Conservation (phyloP, 2,329 filamentous ascomycete species). For the Colletotrichum sp. region DNA sequence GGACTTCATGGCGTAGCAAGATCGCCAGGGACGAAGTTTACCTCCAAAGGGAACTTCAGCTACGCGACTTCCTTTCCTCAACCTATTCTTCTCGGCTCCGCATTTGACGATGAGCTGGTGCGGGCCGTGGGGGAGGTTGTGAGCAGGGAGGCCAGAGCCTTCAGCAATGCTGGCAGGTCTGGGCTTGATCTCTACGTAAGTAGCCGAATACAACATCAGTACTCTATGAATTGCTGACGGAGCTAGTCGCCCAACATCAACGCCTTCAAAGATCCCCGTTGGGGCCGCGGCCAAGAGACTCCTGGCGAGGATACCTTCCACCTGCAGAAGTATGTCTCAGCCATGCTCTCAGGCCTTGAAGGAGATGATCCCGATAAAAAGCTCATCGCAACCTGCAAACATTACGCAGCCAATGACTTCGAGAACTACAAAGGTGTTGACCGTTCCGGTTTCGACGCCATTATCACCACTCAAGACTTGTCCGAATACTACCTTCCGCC, state of each 20-base stretch:
- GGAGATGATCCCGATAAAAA: slow-evolving; percentile 34
- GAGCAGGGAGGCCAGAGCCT: slow-evolving; percentile 66
- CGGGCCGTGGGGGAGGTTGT: slow-evolving; percentile 58
- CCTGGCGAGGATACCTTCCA: slow-evolving; percentile 61
- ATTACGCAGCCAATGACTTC: slow-evolving; percentile 62
- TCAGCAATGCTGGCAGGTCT: slow-evolving; percentile 62
- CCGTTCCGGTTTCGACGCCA: slow-evolving; percentile 60
- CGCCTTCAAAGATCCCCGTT: slow-evolving; percentile 65
- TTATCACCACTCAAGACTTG: slow-evolving; percentile 64
- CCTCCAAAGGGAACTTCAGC: slow-evolving; percentile 56
- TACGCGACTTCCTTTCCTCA: slow-evolving; percentile 69
- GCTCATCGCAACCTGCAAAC: slow-evolving; percentile 62
- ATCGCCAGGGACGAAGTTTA: slow-evolving; percentile 56
- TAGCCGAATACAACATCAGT: rapidly evolving
- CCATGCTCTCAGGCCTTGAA: slow-evolving; percentile 59
- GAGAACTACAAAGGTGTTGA: slow-evolving; percentile 47
- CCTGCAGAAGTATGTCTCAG: slow-evolving; percentile 54
- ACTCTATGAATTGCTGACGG: neutral
- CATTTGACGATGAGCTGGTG: slow-evolving; percentile 68
- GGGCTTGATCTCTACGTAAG: slow-evolving; percentile 59
- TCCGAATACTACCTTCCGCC: slow-evolving; percentile 71
- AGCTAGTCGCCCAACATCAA: slow-evolving; percentile 67
- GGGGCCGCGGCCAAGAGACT: slow-evolving; percentile 66
- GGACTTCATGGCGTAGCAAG: slow-evolving; percentile 65
- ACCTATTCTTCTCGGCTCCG: slow-evolving; percentile 65